Base-by-base conservation (phyloP, 2,329 filamentous ascomycete species). In the Neopestalotiopsis clavispora region DNA sequence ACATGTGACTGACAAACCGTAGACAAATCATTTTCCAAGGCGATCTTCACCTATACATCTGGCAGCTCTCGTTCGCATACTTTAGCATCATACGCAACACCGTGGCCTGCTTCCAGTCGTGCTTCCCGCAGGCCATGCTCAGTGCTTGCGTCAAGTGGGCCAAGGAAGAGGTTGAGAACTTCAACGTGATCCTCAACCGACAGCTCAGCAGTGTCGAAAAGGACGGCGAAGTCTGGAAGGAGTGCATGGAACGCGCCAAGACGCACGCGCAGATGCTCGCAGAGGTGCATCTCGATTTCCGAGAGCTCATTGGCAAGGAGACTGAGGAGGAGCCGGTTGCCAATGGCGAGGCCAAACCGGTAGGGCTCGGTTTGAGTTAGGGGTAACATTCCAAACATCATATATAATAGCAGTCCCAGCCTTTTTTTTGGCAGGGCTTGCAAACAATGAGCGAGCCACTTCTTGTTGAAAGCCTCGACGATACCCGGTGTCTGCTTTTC, bases 131-230 rank as follows among this genome's bases (percentile, higher is more conserved):
- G 32, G 86, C 90, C 14, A 94, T 96, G 84, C 97, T 96, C 87
- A 97, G 94, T 75, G 94, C 95, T 0, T 97, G 94, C 75, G 95
- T 99, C 75, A 97, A 95, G 78, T 99, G 96, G 96, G 95, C 94
- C n/a, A 98, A 98, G 80, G 92, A 96, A 74, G 91, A 97, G 78
- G 90, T 98, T 1, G 95, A 98, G 74, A 90, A 90, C 1, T 98
- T 98, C 84, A 98, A 98, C 75, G 86, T 86, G 60, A 90, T 96
- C 65, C 84, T 99, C 49, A 89, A 87, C 45, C 86, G 95, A 69
- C 96, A 98, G 81, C 84, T 99, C 70, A 97, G 94, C 81, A 94
- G 93, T 77, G 92, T 96, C 2, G 92, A 97, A 70, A 87, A 85
- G 64, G 90, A 88, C n/a, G 91, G 92, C 14, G 86, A 89, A 59